Evolutionary conservation across 345 rosid genomes (phyloP).

Genomic region (Zanthoxylum bungeanum): DNA sequence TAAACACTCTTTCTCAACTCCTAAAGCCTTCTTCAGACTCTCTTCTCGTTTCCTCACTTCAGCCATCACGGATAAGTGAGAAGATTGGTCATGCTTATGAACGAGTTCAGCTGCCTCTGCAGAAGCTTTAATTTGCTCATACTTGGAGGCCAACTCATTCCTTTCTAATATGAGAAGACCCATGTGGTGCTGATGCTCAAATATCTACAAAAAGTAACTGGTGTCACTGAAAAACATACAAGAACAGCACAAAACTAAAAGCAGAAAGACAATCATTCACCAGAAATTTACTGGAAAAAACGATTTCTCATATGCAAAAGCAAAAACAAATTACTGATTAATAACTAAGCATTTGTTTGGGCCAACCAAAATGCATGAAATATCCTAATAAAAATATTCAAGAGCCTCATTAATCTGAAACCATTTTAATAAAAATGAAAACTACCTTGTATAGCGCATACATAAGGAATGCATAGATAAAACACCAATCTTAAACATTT

Average conservation of each 20-base stretch:
- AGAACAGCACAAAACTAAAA: background rate
- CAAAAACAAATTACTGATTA: background rate
- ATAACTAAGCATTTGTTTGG: background rate
- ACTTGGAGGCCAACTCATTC: conserved; percentile 54
- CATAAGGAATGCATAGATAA: background rate
- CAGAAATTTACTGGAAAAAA: background rate
- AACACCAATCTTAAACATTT: background rate
- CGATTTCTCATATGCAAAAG: background rate
- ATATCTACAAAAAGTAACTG: conserved; percentile 44
- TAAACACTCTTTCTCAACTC: conserved; percentile 82
- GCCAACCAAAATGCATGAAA: background rate
- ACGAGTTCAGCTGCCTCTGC: conserved; percentile 58
- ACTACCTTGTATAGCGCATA: background rate
- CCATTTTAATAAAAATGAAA: background rate
- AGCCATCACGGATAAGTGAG: conserved; percentile 56
- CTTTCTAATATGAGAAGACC: conserved; percentile 83
- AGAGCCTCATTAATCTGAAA: background rate
- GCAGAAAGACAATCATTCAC: background rate
- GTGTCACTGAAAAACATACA: conserved; percentile 6
- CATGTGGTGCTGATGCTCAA: conserved; percentile 93
- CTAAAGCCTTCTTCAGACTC: conserved; percentile 71
- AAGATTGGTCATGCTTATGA: conserved; percentile 64
- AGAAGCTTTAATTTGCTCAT: conserved; percentile 67
- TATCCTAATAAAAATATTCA: background rate
- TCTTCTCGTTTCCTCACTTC: conserved; percentile 85